Conservation (phyloP, 495 filamentous ascomycete species). For the Penicillium chermesinum region DNA sequence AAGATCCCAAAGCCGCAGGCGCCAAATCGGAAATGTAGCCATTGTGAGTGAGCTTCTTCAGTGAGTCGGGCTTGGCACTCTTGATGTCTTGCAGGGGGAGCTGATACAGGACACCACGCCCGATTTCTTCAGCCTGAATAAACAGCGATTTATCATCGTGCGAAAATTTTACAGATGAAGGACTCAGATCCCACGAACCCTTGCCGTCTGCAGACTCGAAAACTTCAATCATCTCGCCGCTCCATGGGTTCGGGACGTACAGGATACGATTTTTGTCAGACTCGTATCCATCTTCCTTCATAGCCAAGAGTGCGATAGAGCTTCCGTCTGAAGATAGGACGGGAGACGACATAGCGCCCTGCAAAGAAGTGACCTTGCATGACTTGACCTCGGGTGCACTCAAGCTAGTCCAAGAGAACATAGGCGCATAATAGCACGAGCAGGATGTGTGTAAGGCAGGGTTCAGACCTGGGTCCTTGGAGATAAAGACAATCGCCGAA, state of each 20-base stretch:
- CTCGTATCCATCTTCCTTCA: slow-evolving; percentile 80
- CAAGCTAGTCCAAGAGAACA: slow-evolving; percentile 53
- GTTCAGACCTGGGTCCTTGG: slow-evolving; percentile 74
- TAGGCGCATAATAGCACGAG: slow-evolving; percentile 55
- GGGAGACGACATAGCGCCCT: slow-evolving; percentile 72
- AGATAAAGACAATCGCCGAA: slow-evolving; percentile 67
- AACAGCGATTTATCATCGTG: slow-evolving; percentile 59
- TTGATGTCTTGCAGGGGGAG: slow-evolving; percentile 49
- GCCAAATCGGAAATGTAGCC: slow-evolving; percentile 58
- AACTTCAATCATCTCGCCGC: slow-evolving; percentile 54
- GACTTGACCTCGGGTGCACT: slow-evolving; percentile 39
- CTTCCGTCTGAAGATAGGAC: slow-evolving; percentile 70
- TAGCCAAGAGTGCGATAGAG: slow-evolving; percentile 72
- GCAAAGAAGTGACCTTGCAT: slow-evolving; percentile 33
- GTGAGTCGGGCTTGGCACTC: slow-evolving; percentile 45
- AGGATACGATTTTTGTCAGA: slow-evolving; percentile 80
- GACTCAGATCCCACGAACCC: slow-evolving; percentile 63
- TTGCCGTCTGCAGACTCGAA: slow-evolving; percentile 57
- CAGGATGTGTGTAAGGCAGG: slow-evolving; percentile 78
- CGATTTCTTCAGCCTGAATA: slow-evolving; percentile 62
- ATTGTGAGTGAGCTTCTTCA: slow-evolving; percentile 53
- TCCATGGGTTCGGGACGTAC: slow-evolving; percentile 56
- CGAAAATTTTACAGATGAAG: slow-evolving; percentile 61
- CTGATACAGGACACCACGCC: slow-evolving; percentile 58
- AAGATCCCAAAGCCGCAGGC: slow-evolving; percentile 42